Evolutionary conservation across 1,284 basidiomycete genomes (phyloP), one percentile per base, ranked within the genome.

Genomic region (Psilocybe mexicana): DNA sequence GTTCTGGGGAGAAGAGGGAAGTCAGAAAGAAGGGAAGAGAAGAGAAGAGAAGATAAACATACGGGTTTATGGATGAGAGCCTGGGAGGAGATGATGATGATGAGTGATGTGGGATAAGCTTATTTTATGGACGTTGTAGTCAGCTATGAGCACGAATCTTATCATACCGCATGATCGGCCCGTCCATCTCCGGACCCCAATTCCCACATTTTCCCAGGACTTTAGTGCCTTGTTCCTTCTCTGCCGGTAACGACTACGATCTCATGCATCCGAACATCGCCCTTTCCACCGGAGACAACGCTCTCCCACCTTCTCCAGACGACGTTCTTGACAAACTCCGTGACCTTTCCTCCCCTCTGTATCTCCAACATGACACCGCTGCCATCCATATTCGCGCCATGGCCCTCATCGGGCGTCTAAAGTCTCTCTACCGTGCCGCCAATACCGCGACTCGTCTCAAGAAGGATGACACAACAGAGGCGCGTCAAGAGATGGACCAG

Each of bases 401-500:
- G 65, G 84, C 88, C 1, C 86, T 93, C 70, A 82, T 91, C 49
- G 83, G 85, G 30, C 86, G 86, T 57, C 80, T 93, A 67, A 92
- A 90, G 70, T 79, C 85, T 25, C 79, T 91, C 62, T 88, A 92
- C 68, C 84, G 90, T 60, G 76, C 81, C 35, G 86, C 90, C 42
- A 90, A 90, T 70, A 78, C 81, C 26, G 83, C 84, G 24, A 86
- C 88, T 2, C 85, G 89, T 50, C 67, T 79, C 6, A 81, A 80
- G 64, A 92, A 90, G 67, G 87, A 90, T 59, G 79, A 82, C 43
- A 90, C 90, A n/a, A 78, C 84, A 6, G 86, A 87, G 45, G 85
- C 87, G 3, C 78, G 90, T 51, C 85, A 86, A 49, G 86, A 90
- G 61, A 91, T 93, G 88, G 91, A 93, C 73, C 87, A 92, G 72